Percentiles rank a stretch among this genome's conserved stretches.
phyloP scores from a whole-genome alignment of 306 rosid species.

The Fragaria ananassa region DNA sequence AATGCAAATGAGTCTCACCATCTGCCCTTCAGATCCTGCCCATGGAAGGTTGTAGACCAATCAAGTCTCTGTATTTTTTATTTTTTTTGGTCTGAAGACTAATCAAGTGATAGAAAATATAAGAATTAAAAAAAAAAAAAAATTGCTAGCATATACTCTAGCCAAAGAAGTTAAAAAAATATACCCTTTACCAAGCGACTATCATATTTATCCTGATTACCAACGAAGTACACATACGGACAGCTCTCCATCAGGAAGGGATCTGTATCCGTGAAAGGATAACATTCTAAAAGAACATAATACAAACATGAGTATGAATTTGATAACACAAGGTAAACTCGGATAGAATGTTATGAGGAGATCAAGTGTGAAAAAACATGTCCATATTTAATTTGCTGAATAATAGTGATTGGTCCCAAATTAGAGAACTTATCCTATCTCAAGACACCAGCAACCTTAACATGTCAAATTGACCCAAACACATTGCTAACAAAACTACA shows the following conservation, averaged over 20 bases:
- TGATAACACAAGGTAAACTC: conserved; percentile 2
- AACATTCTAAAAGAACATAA: conserved; percentile 66
- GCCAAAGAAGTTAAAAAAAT: conserved; percentile 19
- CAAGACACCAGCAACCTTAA: conserved; percentile 14
- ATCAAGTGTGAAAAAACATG: not conserved
- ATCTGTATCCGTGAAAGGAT: conserved; percentile 81
- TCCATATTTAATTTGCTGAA: conserved; percentile 11
- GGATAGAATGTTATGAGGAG: not conserved
- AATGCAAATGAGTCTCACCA: conserved; percentile 74
- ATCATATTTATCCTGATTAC: conserved; percentile 80
- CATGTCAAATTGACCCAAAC: not conserved
- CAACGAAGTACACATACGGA: conserved; percentile 88
- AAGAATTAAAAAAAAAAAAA: not conserved
- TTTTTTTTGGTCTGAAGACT: not conserved
- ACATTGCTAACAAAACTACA: conserved; percentile 2
- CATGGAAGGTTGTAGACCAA: conserved; percentile 7
- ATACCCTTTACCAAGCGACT: conserved; percentile 70
- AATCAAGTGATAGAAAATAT: not conserved
- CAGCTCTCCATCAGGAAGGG: conserved; percentile 88
- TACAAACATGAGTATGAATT: conserved; percentile 7
- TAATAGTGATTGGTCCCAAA: conserved; percentile 18
- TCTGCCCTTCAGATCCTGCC: conserved; percentile 87
- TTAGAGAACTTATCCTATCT: conserved; percentile 12
- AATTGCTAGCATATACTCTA: not conserved
- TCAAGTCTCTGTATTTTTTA: not conserved